Evolutionary conservation across 108 stramenopile species (phyloP).

Genomic region (Cyclotella baltica): DNA sequence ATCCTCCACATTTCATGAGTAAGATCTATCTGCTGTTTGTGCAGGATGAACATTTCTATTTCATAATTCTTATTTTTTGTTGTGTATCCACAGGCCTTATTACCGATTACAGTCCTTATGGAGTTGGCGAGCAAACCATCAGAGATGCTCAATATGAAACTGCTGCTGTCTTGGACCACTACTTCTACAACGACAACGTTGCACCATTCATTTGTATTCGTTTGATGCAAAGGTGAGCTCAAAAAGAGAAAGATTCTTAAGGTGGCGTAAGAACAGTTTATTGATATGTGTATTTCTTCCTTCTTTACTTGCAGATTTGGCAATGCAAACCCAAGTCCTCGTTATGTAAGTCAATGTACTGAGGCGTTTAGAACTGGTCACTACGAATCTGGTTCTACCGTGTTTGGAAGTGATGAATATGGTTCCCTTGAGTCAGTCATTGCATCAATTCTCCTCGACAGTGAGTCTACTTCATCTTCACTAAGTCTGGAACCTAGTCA

Average conservation of each 20-base stretch:
- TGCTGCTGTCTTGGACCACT: conserved; percentile 74
- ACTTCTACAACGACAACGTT: conserved; percentile 65
- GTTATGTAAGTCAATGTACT: conserved; percentile 57
- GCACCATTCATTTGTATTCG: conserved; percentile 69
- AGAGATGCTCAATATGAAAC: conserved; percentile 76
- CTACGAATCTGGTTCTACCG: conserved; percentile 40
- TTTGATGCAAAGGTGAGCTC: conserved; percentile 65
- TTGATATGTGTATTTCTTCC: no score
- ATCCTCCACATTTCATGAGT: conserved; percentile 66
- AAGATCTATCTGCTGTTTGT: not conserved
- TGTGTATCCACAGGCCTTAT: conserved; percentile 14
- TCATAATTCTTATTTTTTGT: no score
- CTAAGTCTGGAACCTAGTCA: conserved; percentile 65
- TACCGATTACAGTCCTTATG: conserved; percentile 31
- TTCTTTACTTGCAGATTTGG: conserved; percentile 5
- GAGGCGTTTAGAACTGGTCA: conserved; percentile 66
- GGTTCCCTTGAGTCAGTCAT: conserved; percentile 65
- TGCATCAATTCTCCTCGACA: conserved; percentile 67
- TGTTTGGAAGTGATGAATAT: conserved; percentile 60
- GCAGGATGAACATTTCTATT: not conserved
- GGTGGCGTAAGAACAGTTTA: no score
- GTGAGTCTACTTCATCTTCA: conserved; percentile 52
- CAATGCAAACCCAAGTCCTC: conserved; percentile 69
- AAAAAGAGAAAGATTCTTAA: no score
- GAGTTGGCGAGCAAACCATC: conserved; percentile 44